A percentile compares a stretch with the other conserved stretches of the same genome.
These are phyloP conservation scores for Coemansia sp. DNA, from an alignment of 192 early-diverging fungal species.

Conservation along the genomic window DNA sequence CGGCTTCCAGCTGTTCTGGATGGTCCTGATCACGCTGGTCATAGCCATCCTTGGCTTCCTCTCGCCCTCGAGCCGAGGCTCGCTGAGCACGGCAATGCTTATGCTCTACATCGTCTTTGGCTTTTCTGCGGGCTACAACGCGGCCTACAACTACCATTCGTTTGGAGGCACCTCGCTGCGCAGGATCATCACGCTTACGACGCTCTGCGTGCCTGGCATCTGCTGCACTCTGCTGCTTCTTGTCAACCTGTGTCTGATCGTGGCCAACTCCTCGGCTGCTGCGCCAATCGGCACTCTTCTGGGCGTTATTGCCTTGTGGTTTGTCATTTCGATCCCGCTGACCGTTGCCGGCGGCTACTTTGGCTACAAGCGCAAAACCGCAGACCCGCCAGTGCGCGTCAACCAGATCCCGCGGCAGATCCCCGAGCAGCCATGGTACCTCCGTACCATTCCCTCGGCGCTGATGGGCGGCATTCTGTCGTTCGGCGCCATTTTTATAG, in stretches of 20 bases:
- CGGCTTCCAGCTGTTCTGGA: conserved; percentile 75
- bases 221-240: conserved; percentile 61
- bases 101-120: conserved; percentile 89
- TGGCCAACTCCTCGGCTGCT: conserved; percentile 77
- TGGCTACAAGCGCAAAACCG: conserved; percentile 65
- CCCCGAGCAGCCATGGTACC: conserved; percentile 80
- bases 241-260: conserved; percentile 85
- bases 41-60: conserved; percentile 97
- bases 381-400: conserved; percentile 77
- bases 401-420: conserved; percentile 95
- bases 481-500: conserved; percentile 92
- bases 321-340: conserved; percentile 78
- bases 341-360: conserved; percentile 71
- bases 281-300: conserved; percentile 86
- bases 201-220: conserved; percentile 71
- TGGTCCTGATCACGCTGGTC: conserved; percentile 68
- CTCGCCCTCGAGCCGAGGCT: conserved; percentile 87
- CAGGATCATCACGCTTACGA: conserved; percentile 75
- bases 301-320: conserved; percentile 78
- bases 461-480: conserved; percentile 82
- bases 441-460: conserved; percentile 70
- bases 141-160: conserved; percentile 90
- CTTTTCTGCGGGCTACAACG: conserved; percentile 82
- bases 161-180: conserved; percentile 88
- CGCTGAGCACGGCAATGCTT: conserved; percentile 88